Conservation (phyloP, 2,329 filamentous ascomycete genomes). For the Diaporthe citri region DNA sequence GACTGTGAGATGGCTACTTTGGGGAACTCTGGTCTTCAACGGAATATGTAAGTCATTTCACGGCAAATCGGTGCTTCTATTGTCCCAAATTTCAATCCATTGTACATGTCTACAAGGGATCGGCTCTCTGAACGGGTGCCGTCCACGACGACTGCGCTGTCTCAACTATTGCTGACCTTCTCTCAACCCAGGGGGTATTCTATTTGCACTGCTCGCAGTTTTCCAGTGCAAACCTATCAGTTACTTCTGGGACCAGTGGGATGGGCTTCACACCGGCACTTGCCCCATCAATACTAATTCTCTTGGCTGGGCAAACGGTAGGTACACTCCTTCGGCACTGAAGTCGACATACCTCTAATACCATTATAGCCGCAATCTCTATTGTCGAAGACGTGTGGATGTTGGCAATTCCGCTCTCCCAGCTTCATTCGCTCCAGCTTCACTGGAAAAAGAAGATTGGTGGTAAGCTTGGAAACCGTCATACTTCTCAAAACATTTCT, state of each 20-base stretch:
- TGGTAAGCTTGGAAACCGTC: not conserved
- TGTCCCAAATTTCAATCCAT: not conserved
- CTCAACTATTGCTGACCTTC: not conserved
- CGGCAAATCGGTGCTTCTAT: not conserved
- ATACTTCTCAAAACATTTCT: not conserved
- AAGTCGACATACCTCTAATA: not conserved
- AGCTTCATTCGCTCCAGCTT: slow-evolving; percentile 55
- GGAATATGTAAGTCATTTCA: slow-evolving; percentile 13
- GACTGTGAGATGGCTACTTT: slow-evolving; percentile 33
- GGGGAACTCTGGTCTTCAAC: slow-evolving; percentile 34
- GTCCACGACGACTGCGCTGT: slow-evolving; percentile 44
- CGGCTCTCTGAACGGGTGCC: slow-evolving; percentile 43
- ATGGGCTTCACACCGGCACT: slow-evolving; percentile 57
- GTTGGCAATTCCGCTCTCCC: slow-evolving; percentile 57
- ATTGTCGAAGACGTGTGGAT: slow-evolving; percentile 58
- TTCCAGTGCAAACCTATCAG: slow-evolving; percentile 66
- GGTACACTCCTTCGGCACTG: not conserved
- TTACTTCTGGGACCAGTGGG: slow-evolving; percentile 67
- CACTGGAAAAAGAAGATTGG: slow-evolving; percentile 63
- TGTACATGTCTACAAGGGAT: too few relatives aligned
- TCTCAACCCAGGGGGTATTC: slow-evolving; percentile 46
- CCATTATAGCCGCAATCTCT: slow-evolving; percentile 54
- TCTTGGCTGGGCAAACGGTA: slow-evolving; percentile 60
- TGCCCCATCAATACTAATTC: slow-evolving; percentile 62
- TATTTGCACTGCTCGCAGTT: slow-evolving; percentile 57